Conservation (phyloP, 352 stramenopile genomes). For the Elongisporangium senticosum region DNA sequence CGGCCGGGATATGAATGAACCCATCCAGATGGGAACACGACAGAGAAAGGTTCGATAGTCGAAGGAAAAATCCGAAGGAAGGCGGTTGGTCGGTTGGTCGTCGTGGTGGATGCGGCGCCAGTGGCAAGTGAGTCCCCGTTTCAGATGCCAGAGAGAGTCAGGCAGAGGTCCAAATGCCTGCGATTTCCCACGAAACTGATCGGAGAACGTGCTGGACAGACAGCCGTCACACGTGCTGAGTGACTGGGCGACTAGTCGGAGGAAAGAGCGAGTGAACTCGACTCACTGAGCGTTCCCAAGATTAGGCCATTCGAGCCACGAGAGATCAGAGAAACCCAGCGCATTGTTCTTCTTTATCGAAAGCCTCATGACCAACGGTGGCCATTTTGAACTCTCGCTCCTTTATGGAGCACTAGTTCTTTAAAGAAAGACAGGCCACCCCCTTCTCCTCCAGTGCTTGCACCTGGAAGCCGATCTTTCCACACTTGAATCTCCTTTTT, state of each 20-base stretch:
- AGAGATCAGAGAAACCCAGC: background rate
- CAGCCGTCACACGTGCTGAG: background rate
- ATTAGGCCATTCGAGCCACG: background rate
- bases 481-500: background rate
- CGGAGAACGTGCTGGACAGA: background rate
- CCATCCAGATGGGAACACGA: background rate
- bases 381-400: background rate
- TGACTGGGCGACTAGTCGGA: background rate
- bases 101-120: background rate
- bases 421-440: background rate
- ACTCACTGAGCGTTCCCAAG: background rate
- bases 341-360: background rate
- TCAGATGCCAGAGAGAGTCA: background rate
- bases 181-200: background rate
- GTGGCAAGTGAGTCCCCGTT: background rate
- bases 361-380: background rate
- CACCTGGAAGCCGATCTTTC: background rate
- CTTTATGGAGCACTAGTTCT: background rate
- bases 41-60: background rate
- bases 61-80: background rate
- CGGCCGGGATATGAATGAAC: background rate
- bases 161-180: too few species aligned
- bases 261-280: background rate
- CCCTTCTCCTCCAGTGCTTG: background rate
- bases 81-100: too few species aligned